Evolutionary conservation across 2,329 filamentous ascomycete genomes (phyloP), one percentile per base, ranked within the genome.

Genomic region (Botrytis fabae): DNA sequence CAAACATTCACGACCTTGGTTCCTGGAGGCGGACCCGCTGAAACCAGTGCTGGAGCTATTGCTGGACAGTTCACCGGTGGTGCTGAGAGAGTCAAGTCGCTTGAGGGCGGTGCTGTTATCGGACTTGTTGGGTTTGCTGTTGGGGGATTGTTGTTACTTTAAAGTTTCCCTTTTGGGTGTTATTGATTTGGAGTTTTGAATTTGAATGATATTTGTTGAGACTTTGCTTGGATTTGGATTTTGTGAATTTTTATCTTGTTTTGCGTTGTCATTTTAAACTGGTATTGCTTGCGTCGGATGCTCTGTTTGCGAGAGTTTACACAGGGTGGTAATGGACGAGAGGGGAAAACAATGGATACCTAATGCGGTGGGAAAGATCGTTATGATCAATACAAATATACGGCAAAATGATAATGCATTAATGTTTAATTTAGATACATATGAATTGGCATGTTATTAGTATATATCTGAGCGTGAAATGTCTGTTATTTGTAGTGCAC

Each of bases 101-200:
- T 69, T n/a, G 59, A 73, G 5, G 71, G 66, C 1, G 51, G 65
- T n/a, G 59, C 57, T 32, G 20, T 73, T 18, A 48, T 71, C 7
- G 71, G 65, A 62, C 16, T 73, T 28, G 68, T 68, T n/a, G 69
- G 62, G 2, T 69, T 73, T 65, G 59, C 57, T 48, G 71, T 70
- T 66, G 63, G 63, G 22, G n/a, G 69, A 16, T 46, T 54, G 61
- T 66, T 74, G 46, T 59, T 74, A 60, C 73, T 71, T 66, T 66
- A n/a, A 38, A 9, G 14, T 28, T 57, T 28, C 51, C n/a, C 4
- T 44, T 71, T 68, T 38, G 28, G 35, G 60, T 60, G 1, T 69
- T 38, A n/a, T 40, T 44, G 35, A 40, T 51, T 20, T 51, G 32
- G 25, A 66, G 8, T 14, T 32, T 54, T 44, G 18, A 22, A 62